Evolutionary conservation across 257 asterid genomes (phyloP).

Genomic region (Capsicum rhomboideum): DNA sequence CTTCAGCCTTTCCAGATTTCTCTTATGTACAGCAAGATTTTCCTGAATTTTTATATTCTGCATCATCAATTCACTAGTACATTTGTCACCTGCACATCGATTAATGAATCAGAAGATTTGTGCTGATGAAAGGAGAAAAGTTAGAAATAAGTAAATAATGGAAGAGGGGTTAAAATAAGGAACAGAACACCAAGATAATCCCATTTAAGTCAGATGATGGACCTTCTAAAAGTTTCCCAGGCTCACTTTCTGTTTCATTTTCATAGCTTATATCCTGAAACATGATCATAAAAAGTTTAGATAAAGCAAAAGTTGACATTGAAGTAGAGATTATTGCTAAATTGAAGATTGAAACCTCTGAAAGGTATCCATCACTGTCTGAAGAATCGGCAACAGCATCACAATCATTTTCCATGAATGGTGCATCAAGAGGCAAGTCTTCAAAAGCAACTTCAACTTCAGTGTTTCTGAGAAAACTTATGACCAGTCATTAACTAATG

Average conservation of each 20-base stretch:
- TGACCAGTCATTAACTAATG: not conserved
- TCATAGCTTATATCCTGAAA: conserved; percentile 53
- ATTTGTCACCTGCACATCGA: conserved; percentile 40
- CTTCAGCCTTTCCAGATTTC: conserved; percentile 61
- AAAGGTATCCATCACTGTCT: conserved; percentile 95
- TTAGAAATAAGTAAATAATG: not conserved
- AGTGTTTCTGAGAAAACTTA: conserved; percentile 29
- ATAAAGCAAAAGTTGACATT: conserved; percentile 7
- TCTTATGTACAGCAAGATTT: conserved; percentile 50
- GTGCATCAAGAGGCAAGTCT: conserved; percentile 47
- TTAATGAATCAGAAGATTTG: conserved; percentile 1
- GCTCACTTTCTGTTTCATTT: conserved; percentile 24
- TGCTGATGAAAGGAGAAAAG: conserved; percentile 6
- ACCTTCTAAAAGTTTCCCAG: conserved; percentile 48
- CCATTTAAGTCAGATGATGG: not conserved
- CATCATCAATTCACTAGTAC: conserved; percentile 31
- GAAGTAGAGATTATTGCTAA: conserved; percentile 9
- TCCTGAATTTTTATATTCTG: conserved; percentile 48
- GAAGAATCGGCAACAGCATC: conserved; percentile 47
- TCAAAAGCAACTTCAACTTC: conserved; percentile 33
- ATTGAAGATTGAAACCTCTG: conserved; percentile 58
- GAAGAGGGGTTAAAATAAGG: not conserved
- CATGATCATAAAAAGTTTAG: conserved; percentile 12
- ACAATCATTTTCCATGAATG: conserved; percentile 42
- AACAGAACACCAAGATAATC: not conserved